Base-by-base conservation (phyloP, 2,329 filamentous ascomycete genomes). In the Zymoseptoria tritici region DNA sequence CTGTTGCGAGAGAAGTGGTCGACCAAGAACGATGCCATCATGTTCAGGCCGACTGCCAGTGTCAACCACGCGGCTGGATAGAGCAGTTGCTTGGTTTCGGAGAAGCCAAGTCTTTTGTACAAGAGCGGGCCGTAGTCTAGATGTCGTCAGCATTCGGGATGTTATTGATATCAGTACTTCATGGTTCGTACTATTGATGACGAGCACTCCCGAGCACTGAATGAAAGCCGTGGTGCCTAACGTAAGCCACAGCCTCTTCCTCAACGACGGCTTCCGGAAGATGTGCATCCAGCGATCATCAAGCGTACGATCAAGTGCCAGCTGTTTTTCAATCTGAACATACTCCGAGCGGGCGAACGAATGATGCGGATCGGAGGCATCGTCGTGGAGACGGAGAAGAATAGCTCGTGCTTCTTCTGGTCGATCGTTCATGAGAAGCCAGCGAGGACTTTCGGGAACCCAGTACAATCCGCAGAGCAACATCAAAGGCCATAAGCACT, bases 41-140 rank as follows among this genome's bases (percentile, higher is more conserved):
- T 57, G 51, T 69, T 69, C 7, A 69, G 57, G 9, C 70, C 68
- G 2, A 68, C 57, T 8, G 68, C 64, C 7, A 69, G 60, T 0
- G 69, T 71, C 2, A 71, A 64, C 70, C 69, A 71, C 9, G 66
- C 70, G 13, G 67, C 69, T 11, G 64, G 66, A 49, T 70, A 70
- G 2, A 72, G 59, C 1, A 72, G 64, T 56, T 70, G 67, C 24
- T 68, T 68, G 9, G 60, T 62, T 20, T 63, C 60, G 20, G 62
- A 60, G 58, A 68, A 72, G 9, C 70, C 70, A 3, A 72, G 64
- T 9, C 67, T 64, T 54, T 66, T 68, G 60, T 72, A 71, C 1
- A 72, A 57, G 1, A 64, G 66, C 9, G 68, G 68, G 3, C 68
- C 68, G 54, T 72, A 72, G 57, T 66, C 36, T 69, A 58, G 9